Evolutionary conservation across 148 eudicot genomes (phyloP).

Genomic region (Heliosperma pusillum): DNA sequence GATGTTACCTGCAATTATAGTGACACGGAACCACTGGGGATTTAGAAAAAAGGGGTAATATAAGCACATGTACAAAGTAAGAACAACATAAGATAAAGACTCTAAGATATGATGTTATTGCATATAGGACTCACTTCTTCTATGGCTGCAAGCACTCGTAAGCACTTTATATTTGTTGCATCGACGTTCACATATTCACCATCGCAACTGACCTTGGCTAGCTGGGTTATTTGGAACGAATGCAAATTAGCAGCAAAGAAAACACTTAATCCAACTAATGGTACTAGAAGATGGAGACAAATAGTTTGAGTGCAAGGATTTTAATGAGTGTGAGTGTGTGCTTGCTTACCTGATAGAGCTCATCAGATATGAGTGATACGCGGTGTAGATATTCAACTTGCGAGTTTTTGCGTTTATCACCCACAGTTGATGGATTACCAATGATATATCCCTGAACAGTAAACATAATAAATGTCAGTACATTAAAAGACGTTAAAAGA

Average conservation of each 20-base stretch:
- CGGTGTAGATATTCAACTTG: constrained; percentile 5
- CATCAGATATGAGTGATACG: constrained; percentile 9
- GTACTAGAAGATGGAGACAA: not conserved
- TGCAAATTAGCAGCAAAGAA: not conserved
- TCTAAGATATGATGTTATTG: not conserved
- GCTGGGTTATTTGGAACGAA: not conserved
- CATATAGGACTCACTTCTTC: constrained; percentile 2
- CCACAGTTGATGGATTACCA: constrained; percentile 4
- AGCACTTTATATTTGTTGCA: constrained; percentile 2
- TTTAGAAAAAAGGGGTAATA: not conserved
- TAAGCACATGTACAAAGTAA: not conserved
- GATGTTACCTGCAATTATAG: not conserved
- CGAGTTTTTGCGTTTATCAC: not conserved
- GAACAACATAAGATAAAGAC: not conserved
- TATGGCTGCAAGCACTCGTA: constrained; percentile 5
- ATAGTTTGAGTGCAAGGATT: not conserved
- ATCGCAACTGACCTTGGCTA: constrained; percentile 7
- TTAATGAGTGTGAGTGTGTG: not conserved
- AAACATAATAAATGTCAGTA: not conserved
- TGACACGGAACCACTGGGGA: not conserved
- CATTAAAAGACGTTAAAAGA: no score
- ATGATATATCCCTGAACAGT: constrained; percentile 9
- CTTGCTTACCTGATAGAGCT: constrained; percentile 8
- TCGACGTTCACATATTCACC: not conserved
- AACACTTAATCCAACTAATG: not conserved